Evolutionary conservation across 2,329 filamentous ascomycete species (phyloP), one percentile per base, ranked within the genome.

Genomic region (Colletotrichum cuscutae): DNA sequence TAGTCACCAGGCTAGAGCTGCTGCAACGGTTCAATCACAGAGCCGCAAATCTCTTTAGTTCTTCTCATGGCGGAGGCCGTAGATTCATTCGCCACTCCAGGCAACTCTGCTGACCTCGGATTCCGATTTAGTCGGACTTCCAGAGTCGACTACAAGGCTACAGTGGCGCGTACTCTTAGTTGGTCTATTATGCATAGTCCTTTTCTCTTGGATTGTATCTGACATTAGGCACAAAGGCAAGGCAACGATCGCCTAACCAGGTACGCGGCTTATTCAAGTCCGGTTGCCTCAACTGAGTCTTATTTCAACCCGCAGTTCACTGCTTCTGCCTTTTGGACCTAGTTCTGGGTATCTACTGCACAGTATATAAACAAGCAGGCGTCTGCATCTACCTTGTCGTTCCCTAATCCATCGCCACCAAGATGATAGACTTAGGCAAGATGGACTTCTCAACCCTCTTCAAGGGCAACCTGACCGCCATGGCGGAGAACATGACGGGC

Each of bases 401-500:
- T 30, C 22, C 5, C 12, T 8, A 5, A n/a, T 9, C 6, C 9
- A 26, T n/a, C 15, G 46, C 49, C 13, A 13, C 46, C 24, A 28
- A 11, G 15, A 71, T 65, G 61, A 62, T 71, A 61, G 66, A 65
- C n/a, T n/a, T 73, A 26, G 56, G 49, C 52, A 72, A 68, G 22
- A 73, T 73, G 71, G 71, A 73, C 28, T 73, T 73, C 13, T 19
- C 71, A 42, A 63, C 57, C 13, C 59, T 73, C 46, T 72, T 72
- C 62, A 73, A 54, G 11, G 46, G 71, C 52, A 73, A 73, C 62
- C 22, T 73, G 19, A 62, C 71, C 11, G 63, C 68, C 61, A 73
- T 73, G 71, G 57, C 71, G 37, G 68, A 73, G 58, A 73, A 72
- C 30, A 73, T 73, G 63, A 73, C 71, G 3, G 37, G 61, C 52